Base-by-base conservation (phyloP, 768 basidiomycete genomes). In the Coprinopsis sp. region DNA sequence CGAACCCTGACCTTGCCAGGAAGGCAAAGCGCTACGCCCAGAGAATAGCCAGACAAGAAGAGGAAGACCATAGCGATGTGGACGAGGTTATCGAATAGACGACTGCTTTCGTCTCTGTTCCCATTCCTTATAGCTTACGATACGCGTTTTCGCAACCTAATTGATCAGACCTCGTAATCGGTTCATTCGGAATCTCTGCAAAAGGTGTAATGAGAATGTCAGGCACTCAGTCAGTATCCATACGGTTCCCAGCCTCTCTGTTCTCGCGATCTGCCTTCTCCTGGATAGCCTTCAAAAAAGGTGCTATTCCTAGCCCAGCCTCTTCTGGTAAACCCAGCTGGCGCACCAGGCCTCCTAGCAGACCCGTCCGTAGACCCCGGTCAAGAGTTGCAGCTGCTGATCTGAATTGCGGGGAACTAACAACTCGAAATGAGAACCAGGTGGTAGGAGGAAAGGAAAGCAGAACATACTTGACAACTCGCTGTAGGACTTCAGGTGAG, bases 291-390 rank as follows among this genome's bases (percentile, higher is more conserved):
- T 81, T 74, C 63, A 96, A 68, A 64, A 95, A 95, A 4, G 88
- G 81, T 33, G 70, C 78, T 4, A 93, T 73, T 3, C 90, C 81
- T 4, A 73, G 74, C 0, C 91, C 92, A 6, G 92, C 92, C 55
- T 85, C 86, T 57, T 87, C 89, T 0, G 90, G 88, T 29, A 96
- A 67, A 2, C 91, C 92, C 6, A 96, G 70, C 21, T 81, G 77
- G 27, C 82, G 70, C 47, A 95, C 89, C 16, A 94, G 71, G 1
- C 75, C 79, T 5, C 82, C 83, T 2, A 93, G 68, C 41, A 91
- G 64, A 6, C 92, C 92, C 0, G 87, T 92, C 40, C 84, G 71
- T 45, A 96, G 70, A 5, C 91, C 92, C 58, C 86, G 82, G 59
- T 96, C 92, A 37, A 96, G 77, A 59, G 78, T 87, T 2, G 78